Evolutionary conservation across 192 early-diverging fungal species (phyloP).

Genomic region (Coemansia sp.): DNA sequence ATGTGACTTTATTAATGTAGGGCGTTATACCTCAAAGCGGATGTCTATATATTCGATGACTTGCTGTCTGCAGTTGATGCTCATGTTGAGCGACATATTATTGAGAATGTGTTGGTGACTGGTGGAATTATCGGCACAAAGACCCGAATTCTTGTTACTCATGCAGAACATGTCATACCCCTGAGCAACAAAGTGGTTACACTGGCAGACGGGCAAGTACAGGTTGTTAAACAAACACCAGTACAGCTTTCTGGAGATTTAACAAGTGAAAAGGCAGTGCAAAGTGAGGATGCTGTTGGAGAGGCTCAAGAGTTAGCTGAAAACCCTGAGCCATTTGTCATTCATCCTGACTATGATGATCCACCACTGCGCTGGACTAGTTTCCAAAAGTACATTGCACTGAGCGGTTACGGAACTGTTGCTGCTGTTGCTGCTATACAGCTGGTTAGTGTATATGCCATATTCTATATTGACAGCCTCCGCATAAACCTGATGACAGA

Average conservation of each 20-base stretch:
- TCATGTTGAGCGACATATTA: neutral
- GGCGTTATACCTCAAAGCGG: neutral
- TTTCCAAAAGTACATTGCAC: neutral
- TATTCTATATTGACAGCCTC: conserved; percentile 21
- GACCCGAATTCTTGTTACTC: neutral
- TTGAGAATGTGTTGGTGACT: neutral
- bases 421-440: conserved; percentile 8
- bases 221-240: neutral
- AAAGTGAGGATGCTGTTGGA: neutral
- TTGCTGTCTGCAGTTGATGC: neutral
- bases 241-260: neutral
- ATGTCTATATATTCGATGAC: neutral
- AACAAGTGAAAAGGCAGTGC: neutral
- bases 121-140: neutral
- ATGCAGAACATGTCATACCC: neutral
- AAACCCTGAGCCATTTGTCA: neutral
- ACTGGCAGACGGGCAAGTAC: neutral
- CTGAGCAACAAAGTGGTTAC: neutral
- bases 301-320: neutral
- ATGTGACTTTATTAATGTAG: neutral
- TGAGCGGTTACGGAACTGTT: conserved; percentile 22
- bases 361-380: conserved; percentile 4
- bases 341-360: conserved; percentile 4
- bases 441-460: conserved; percentile 11
- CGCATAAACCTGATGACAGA: conserved; percentile 28